Percentiles rank a stretch among this genome's conserved stretches.
Evolutionary conservation across 108 stramenopile species (phyloP).

Genomic region (Skeletonema tropicum): DNA sequence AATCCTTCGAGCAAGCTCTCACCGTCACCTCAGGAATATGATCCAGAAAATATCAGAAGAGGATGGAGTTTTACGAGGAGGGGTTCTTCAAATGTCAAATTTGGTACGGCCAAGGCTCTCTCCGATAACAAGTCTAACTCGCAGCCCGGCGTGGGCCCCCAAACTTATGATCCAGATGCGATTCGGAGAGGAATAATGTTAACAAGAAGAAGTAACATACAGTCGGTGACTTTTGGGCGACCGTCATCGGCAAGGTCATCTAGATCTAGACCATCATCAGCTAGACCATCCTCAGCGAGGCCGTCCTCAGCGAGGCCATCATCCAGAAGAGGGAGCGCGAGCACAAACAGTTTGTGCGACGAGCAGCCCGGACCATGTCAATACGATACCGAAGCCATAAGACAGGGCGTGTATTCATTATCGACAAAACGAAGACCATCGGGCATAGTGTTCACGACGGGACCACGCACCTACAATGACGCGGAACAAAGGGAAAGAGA

Average conservation of each 20-base stretch:
- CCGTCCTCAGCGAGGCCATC: slow-evolving; percentile 7
- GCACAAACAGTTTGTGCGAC: neutral
- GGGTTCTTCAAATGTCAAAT: slow-evolving; percentile 27
- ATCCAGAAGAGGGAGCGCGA: neutral
- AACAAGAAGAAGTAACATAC: slow-evolving; percentile 32
- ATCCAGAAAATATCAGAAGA: slow-evolving; percentile 43
- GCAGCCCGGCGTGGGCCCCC: slow-evolving; percentile 34
- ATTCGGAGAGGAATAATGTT: slow-evolving; percentile 41
- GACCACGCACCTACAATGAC: slow-evolving; percentile 59
- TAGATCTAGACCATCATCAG: too few relatives aligned
- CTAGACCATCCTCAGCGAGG: neutral
- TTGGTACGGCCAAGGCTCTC: slow-evolving; percentile 29
- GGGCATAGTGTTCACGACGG: slow-evolving; percentile 54
- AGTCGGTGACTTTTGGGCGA: slow-evolving; percentile 47
- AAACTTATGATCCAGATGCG: slow-evolving; percentile 43
- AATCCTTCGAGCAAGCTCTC: slow-evolving; percentile 6
- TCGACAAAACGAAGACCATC: slow-evolving; percentile 44
- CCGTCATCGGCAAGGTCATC: slow-evolving; percentile 18
- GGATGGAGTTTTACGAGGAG: slow-evolving; percentile 38
- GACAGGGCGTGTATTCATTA: slow-evolving; percentile 27
- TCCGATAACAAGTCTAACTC: slow-evolving; percentile 13
- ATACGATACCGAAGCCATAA: slow-evolving; percentile 47
- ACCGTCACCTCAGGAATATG: slow-evolving; percentile 40
- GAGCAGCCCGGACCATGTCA: slow-evolving; percentile 46
- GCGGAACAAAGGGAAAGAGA: slow-evolving; percentile 40